phyloP scores from a whole-genome alignment of 257 asterid genomes.

The Hygrophila difformis region DNA sequence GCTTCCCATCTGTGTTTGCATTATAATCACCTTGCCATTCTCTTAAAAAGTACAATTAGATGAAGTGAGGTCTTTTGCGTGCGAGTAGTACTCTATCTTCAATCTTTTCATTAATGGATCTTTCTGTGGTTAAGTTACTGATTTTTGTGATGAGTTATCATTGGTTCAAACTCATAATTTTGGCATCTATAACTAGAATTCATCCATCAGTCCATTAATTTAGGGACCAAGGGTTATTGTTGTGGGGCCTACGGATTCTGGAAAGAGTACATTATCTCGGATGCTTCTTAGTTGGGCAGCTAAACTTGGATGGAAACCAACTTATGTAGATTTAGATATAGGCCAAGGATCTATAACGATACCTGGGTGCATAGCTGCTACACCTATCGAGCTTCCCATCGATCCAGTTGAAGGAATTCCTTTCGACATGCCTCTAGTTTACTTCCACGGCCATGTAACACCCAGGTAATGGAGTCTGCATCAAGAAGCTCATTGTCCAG shows the following conservation, averaged over 20 bases:
- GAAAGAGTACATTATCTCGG: slow-evolving; percentile 88
- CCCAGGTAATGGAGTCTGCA: slow-evolving; percentile 51
- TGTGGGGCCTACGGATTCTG: slow-evolving; percentile 97
- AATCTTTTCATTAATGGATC: too few relatives aligned
- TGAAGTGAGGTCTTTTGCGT: too few relatives aligned
- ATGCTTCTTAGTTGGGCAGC: slow-evolving; percentile 99
- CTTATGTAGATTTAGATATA: slow-evolving; percentile 92
- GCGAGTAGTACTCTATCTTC: too few relatives aligned
- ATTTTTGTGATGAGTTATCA: too few relatives aligned
- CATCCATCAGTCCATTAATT: slow-evolving; percentile 14
- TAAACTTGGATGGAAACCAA: slow-evolving; percentile 99
- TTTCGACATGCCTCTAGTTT: slow-evolving; percentile 96
- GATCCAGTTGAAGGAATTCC: slow-evolving; percentile 99
- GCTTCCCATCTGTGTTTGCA: too few relatives aligned
- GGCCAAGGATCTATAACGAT: slow-evolving; percentile 96
- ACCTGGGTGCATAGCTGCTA: slow-evolving; percentile 95
- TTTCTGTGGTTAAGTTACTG: too few relatives aligned
- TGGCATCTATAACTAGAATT: slow-evolving; percentile 6
- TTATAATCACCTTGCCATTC: too few relatives aligned
- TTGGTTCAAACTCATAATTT: background rate
- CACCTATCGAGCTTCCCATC: slow-evolving; percentile 87
- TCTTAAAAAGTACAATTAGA: too few relatives aligned
- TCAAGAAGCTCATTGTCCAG: background rate
- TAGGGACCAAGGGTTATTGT: slow-evolving; percentile 98
- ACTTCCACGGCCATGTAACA: slow-evolving; percentile 80